phyloP scores from a whole-genome alignment of 352 stramenopile species.

The Bremia lactucae region DNA sequence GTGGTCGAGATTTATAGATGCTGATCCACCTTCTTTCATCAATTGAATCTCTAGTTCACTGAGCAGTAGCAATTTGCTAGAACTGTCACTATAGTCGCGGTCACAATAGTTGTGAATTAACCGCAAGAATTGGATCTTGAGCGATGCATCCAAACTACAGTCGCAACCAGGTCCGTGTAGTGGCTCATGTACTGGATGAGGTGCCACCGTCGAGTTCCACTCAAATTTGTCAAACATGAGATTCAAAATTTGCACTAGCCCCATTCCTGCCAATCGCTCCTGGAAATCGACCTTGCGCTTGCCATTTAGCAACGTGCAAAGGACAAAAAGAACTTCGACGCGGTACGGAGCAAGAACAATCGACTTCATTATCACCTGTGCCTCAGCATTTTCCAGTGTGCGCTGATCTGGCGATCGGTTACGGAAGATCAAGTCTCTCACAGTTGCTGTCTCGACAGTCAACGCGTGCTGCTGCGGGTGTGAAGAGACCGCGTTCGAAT shows the following conservation, averaged over 20 bases:
- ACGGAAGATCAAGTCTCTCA: constrained; percentile 66
- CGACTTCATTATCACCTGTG: constrained; percentile 86
- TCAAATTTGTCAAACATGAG: constrained; percentile 92
- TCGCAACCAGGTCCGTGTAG: constrained; percentile 84
- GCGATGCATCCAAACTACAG: constrained; percentile 89
- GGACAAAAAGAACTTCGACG: constrained; percentile 94
- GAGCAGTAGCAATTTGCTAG: constrained; percentile 72
- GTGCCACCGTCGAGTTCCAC: constrained; percentile 54
- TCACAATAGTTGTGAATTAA: constrained; percentile 96
- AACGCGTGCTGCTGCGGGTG: constrained; percentile 30
- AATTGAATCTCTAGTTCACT: constrained; percentile 53
- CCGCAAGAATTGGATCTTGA: constrained; percentile 93
- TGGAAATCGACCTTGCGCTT: constrained; percentile 91
- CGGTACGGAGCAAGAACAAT: constrained; percentile 88
- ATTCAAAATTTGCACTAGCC: constrained; percentile 85
- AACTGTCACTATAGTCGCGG: constrained; percentile 82
- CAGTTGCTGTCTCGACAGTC: constrained; percentile 54
- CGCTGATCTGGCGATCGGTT: constrained; percentile 43
- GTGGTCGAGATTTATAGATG: constrained; percentile 54
- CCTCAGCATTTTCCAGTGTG: constrained; percentile 51
- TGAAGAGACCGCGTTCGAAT: constrained; percentile 5
- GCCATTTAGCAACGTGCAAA: constrained; percentile 92
- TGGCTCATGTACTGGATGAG: constrained; percentile 34
- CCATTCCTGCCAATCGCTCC: constrained; percentile 75
- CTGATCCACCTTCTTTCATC: constrained; percentile 33